Base-by-base conservation (phyloP, 2,329 filamentous ascomycete species). In the Emergomyces orientalis region DNA sequence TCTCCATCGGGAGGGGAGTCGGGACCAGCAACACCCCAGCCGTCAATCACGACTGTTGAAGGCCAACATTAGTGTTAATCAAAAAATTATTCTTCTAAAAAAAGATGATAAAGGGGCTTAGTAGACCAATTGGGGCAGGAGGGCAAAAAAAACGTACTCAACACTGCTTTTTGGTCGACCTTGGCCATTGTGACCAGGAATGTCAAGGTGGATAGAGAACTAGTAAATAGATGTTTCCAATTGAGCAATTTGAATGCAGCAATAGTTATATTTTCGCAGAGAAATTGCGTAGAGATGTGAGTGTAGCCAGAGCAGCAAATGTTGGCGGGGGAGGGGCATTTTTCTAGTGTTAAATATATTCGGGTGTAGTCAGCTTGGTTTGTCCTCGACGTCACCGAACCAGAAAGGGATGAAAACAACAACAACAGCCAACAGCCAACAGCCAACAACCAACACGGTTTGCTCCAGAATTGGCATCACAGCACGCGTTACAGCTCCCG, bases 41-140 rank as follows among this genome's bases (percentile, higher is more conserved):
- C 94, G 81, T 99, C 94, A 82, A 99, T 99, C 79, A 97, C 94
- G 84, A 99, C 89, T 91, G 73, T 74, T 75, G 59, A 75, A 76
- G 68, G 78, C 55, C 60, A 11, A 37, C 34, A 61, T 73, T 64
- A 73, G 66, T 61, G 25, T 25, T 30, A 30, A 3, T 57, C 55
- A 17, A 11, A 22, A 13, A 45, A 65, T 74, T 76, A 67, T 75
- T 69, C 39, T 71, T 70, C 14, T 68, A n/a, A 25, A 49, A 9
- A 25, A 49, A 3, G 13, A 27, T 49, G 4, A 51, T 41, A 60
- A 30, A 32, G 47, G 54, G 63, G 63, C 70, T 63, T 37, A 25
- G 54, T 22, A 3, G 19, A n/a, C 32, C 11, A 62, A 67, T 63
- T 69, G 67, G 65, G n/a, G n/a, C n/a, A n/a, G n/a, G n/a, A 68